Base-by-base conservation (phyloP, 345 rosid species). In the Bretschneidera sinensis region DNA sequence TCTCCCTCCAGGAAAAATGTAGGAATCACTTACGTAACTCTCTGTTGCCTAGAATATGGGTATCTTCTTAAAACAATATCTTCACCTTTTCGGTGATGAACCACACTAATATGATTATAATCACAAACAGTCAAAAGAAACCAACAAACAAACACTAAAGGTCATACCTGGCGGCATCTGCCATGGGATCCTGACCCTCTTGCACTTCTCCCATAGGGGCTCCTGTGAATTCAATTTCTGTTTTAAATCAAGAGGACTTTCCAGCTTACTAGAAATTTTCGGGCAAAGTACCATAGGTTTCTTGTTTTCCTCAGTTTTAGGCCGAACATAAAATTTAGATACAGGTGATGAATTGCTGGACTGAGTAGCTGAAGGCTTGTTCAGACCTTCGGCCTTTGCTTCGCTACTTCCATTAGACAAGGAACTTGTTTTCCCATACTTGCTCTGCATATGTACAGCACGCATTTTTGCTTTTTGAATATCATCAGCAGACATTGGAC, bases 401-500 rank as follows among this genome's bases (percentile, higher is more conserved):
- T 76, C 84, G 64, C 66, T 67, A 59, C 56, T 72, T 43, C 72
- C 83, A 62, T 71, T 78, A 62, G 79, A 74, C 25, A 81, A 71
- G 39, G 81, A 70, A 64, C 69, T 77, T 57, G 74, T 61, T 78
- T 81, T 88, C 51, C 81, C 83, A 69, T 85, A 71, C 79, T 82
- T 95, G 76, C 83, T 77, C 68, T 90, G 91, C 95, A 85, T 88
- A 78, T 71, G 82, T 21, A 74, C 73, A 50, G 95, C 94, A 62
- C 95, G 96, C 89, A 86, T 76, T 74, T 95, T 95, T 56, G 95
- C 99, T 70, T 95, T 95, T 78, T 91, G 96, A 73, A 91, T 91
- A 79, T 95, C 99, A 81, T 95, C 99, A 48, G 91, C 91, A 61
- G 99, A 91, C 92, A 95, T 85, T 19, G 99, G 99, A 54, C 97